These are phyloP conservation scores for Nicotiana rustica DNA, from an alignment of 305 asterid species.

Conservation along the genomic window DNA sequence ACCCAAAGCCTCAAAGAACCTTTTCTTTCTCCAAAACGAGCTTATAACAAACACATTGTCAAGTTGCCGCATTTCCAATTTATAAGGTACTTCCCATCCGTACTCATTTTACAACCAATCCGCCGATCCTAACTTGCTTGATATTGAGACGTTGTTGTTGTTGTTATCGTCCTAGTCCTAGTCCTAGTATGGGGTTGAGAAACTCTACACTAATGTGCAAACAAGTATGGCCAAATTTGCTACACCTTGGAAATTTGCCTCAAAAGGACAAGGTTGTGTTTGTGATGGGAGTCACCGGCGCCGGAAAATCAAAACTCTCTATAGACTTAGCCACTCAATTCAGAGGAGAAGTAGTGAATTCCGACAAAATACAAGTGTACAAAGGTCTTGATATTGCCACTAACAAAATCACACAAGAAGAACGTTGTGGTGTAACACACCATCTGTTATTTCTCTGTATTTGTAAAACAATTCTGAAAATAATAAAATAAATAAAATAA, in stretches of 20 bases:
- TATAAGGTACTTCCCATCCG: conserved; percentile 26
- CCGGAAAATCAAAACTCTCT: conserved; percentile 90
- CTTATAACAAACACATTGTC: neutral
- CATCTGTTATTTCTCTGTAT: too few relatives aligned
- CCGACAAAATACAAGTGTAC: conserved; percentile 89
- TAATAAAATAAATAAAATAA: too few relatives aligned
- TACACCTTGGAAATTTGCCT: conserved; percentile 42
- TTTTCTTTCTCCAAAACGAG: conserved; percentile 20
- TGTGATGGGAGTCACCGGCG: conserved; percentile 87
- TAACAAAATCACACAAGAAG: conserved; percentile 84
- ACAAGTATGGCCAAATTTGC: conserved; percentile 38
- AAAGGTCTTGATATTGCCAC: conserved; percentile 78
- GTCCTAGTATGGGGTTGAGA: neutral
- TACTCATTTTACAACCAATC: neutral
- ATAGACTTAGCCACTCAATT: conserved; percentile 73
- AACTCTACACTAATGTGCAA: conserved; percentile 3
- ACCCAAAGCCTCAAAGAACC: conserved; percentile 21
- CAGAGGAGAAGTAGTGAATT: conserved; percentile 75
- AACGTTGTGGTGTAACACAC: conserved; percentile 77
- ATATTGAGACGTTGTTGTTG: neutral
- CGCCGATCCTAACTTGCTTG: neutral
- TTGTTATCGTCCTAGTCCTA: neutral
- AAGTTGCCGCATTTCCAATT: conserved; percentile 13
- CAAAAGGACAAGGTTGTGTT: conserved; percentile 77
- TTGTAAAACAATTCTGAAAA: too few relatives aligned